Base-by-base conservation (phyloP, 805 yeast genomes). In the Yarrowia yakushimensis region DNA sequence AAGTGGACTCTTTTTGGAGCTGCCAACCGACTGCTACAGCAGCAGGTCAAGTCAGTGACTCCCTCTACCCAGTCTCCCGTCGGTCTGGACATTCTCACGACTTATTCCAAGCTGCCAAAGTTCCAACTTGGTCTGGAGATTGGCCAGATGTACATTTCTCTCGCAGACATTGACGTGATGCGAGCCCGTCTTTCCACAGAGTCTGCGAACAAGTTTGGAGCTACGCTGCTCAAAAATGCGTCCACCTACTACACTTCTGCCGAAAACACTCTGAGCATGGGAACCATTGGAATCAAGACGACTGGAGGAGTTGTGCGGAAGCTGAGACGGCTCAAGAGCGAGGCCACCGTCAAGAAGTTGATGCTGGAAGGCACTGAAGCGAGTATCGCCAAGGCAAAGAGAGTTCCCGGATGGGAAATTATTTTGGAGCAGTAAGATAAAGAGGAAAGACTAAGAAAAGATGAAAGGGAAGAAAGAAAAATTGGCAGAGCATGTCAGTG, bases 321-420 rank as follows among this genome's bases (percentile, higher is more conserved):
- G 25, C 60, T 22, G 34, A 9, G 43, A 18, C 39, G 60, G 17
- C 18, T 54, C 46, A 41, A 46, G 33, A 34, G 39, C 11, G 68
- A 68, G 45, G 69, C 69, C n/a, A 39, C 45, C 2, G 57, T 60
- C 13, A 65, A 66, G 31, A 43, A 27, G 37, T 18, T 41, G 57
- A 37, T 63, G 23, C 6, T 62, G 63, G 46, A 22, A 31, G 60
- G 42, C 25, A 54, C 12, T 31, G 48, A 36, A 6, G 43, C 20
- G 23, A 39, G 41, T 23, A 33, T 34, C 12, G 15, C 7, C 4
- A 48, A 39, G 18, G 46, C 52, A 11, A 45, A 27, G 36, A 18
- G 52, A 27, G 52, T 46, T 13, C 60, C 63, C 17, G 48, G 62
- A 5, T 45, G 63, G 45, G 65, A 63, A 25, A 25, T 59, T 9